Conservation (phyloP, 306 rosid genomes). For the Begonia loranthoides region DNA sequence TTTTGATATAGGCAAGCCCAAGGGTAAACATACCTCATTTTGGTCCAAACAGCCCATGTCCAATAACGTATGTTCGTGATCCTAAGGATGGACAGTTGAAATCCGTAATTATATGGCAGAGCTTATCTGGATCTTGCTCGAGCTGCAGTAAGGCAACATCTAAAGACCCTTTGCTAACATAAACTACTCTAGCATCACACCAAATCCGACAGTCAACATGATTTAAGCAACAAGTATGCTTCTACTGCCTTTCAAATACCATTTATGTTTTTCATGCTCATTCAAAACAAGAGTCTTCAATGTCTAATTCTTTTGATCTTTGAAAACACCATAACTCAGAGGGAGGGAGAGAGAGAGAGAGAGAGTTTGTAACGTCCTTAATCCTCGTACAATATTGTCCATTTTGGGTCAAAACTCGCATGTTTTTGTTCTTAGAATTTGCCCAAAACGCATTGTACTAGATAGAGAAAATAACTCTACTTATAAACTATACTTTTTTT, state of each 20-base stretch:
- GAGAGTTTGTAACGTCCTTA: too few relatives aligned
- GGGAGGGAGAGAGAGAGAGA: constrained; percentile 1
- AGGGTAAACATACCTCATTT: constrained; percentile 42
- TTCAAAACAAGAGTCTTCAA: constrained; percentile 14
- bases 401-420: too few relatives aligned
- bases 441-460: too few relatives aligned
- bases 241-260: constrained; percentile 7
- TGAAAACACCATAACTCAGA: not conserved
- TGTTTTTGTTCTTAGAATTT: too few relatives aligned
- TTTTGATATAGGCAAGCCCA: too few relatives aligned
- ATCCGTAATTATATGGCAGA: constrained; percentile 44
- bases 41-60: constrained; percentile 87
- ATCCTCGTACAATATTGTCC: too few relatives aligned
- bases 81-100: constrained; percentile 54
- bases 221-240: constrained; percentile 62
- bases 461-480: too few relatives aligned
- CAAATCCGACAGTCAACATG: constrained; percentile 60
- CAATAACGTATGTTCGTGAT: constrained; percentile 69
- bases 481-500: too few relatives aligned
- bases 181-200: constrained; percentile 67
- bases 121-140: constrained; percentile 45
- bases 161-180: constrained; percentile 77
- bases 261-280: constrained; percentile 22
- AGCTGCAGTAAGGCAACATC: constrained; percentile 86
- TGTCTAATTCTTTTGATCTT: too few relatives aligned